These are phyloP conservation scores for Penicillium sumatraense DNA, from an alignment of 2,329 filamentous ascomycete species.

Conservation along the genomic window DNA sequence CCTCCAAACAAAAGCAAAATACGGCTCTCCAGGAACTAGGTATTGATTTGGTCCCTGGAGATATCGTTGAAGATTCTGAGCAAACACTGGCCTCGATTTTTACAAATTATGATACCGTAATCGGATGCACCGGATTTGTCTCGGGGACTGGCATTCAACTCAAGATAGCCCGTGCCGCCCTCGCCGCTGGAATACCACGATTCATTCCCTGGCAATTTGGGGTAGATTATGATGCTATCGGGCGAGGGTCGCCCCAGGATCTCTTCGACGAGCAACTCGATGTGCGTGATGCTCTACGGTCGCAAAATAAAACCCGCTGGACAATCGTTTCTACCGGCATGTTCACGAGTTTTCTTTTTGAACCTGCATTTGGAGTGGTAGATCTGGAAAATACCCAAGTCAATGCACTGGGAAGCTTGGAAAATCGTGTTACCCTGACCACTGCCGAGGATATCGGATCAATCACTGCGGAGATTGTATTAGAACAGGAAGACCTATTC, in stretches of 20 bases:
- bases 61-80: constrained; percentile 44
- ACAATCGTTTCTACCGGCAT: constrained; percentile 70
- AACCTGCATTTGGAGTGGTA: constrained; percentile 66
- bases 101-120: constrained; percentile 45
- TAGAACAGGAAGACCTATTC: constrained; percentile 28
- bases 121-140: constrained; percentile 66
- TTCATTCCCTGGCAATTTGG: constrained; percentile 78
- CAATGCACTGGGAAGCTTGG: constrained; percentile 65
- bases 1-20: constrained; percentile 4
- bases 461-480: constrained; percentile 61
- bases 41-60: constrained; percentile 50
- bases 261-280: constrained; percentile 61
- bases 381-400: constrained; percentile 50
- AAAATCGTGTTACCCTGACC: constrained; percentile 66
- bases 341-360: constrained; percentile 73
- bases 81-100: constrained; percentile 51
- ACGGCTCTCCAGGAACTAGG: constrained; percentile 12
- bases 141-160: constrained; percentile 59
- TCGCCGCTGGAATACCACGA: constrained; percentile 55
- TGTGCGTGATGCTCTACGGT: constrained; percentile 30
- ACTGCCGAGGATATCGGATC: constrained; percentile 66
- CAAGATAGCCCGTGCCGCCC: constrained; percentile 61
- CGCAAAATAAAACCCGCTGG: constrained; percentile 55
- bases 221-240: constrained; percentile 71
- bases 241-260: constrained; percentile 42